Evolutionary conservation across 768 basidiomycete species (phyloP).

Genomic region (Mrakia hoshinonis): DNA sequence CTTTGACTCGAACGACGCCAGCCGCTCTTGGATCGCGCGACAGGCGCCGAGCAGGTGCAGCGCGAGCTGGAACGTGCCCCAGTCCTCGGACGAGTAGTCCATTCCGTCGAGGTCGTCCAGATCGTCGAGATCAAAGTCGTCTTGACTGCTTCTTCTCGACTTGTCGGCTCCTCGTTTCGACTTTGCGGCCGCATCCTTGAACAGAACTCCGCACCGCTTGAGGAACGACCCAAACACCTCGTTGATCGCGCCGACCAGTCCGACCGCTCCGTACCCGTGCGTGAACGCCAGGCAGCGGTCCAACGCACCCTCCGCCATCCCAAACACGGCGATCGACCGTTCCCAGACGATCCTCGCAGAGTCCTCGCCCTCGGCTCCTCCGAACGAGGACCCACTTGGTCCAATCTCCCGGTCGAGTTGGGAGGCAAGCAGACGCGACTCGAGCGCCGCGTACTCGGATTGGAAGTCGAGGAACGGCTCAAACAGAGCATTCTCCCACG

Average conservation of each 20-base stretch:
- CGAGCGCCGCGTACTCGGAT: conserved; percentile 68
- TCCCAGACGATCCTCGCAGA: conserved; percentile 62
- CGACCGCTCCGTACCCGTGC: conserved; percentile 73
- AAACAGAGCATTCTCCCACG: conserved; percentile 84
- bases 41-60: conserved; percentile 77
- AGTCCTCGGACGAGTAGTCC: conserved; percentile 83
- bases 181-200: conserved; percentile 17
- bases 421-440: conserved; percentile 55
- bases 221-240: conserved; percentile 63
- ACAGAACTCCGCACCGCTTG: conserved; percentile 26
- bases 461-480: conserved; percentile 92
- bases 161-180: conserved; percentile 17
- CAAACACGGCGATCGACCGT: conserved; percentile 63
- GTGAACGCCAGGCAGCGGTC: conserved; percentile 69
- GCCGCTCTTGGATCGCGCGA: conserved; percentile 59
- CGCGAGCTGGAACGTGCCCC: conserved; percentile 72
- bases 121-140: conserved; percentile 35
- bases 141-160: conserved; percentile 1
- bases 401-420: conserved; percentile 18
- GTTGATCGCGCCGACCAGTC: conserved; percentile 67
- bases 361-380: conserved; percentile 29
- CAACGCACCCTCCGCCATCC: conserved; percentile 69
- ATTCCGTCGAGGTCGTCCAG: conserved; percentile 46
- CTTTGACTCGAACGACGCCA: conserved; percentile 61
- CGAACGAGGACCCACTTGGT: neutral